phyloP scores from a whole-genome alignment of 73 alveolate species.

The Urostyla sp. region DNA sequence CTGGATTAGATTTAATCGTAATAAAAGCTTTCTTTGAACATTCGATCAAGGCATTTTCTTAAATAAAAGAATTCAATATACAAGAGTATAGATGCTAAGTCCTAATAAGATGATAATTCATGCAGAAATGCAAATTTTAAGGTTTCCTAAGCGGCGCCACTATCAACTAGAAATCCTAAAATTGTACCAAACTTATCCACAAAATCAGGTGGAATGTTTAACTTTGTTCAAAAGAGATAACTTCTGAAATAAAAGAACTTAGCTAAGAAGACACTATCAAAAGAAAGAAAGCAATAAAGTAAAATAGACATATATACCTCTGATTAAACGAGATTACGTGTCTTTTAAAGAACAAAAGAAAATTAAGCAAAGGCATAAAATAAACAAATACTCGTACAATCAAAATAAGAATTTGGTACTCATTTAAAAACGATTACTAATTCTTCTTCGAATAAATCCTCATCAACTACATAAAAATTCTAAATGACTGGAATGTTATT shows the following conservation, averaged over 20 bases:
- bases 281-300: background rate
- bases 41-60: too few species aligned
- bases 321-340: background rate
- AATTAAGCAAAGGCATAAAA: background rate
- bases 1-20: too few species aligned
- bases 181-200: constrained; percentile 22
- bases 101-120: too few species aligned
- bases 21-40: too few species aligned
- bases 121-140: too few species aligned
- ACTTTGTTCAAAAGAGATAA: background rate
- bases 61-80: too few species aligned
- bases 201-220: constrained; percentile 30
- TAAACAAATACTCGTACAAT: background rate
- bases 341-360: background rate
- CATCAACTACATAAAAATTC: constrained; percentile 13
- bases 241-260: background rate
- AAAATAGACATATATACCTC: background rate
- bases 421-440: too few species aligned
- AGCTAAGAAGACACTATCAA: constrained; percentile 33
- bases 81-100: too few species aligned
- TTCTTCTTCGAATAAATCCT: too few species aligned
- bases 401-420: background rate
- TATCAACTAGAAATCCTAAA: background rate
- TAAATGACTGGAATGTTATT: constrained; percentile 24
- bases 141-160: too few species aligned